These are phyloP conservation scores for Urochloa ruziziensis DNA, from an alignment of 176 grass and related monocot genomes.

Conservation along the genomic window DNA sequence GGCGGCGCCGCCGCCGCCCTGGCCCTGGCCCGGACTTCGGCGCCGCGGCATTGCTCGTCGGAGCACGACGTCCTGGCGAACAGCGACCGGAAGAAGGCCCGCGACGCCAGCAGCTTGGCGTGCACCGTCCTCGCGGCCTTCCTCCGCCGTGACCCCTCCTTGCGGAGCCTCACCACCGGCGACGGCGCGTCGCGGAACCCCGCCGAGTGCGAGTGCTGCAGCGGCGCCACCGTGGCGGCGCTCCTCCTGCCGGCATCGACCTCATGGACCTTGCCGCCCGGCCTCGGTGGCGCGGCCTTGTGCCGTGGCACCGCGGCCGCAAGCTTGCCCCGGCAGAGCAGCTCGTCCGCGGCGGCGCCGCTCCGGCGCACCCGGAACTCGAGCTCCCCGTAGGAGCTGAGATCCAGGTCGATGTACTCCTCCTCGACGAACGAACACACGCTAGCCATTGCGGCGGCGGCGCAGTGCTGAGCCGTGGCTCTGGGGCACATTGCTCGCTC, in stretches of 20 bases:
- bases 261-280: slow-evolving; percentile 4
- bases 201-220: slow-evolving; percentile 34
- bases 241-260: slow-evolving; percentile 29
- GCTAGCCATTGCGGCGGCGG: slow-evolving; percentile 30
- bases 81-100: slow-evolving; percentile 46
- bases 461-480: slow-evolving; percentile 31
- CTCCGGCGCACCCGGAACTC: slow-evolving; percentile 45
- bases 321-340: slow-evolving; percentile 28
- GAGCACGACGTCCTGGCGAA: slow-evolving; percentile 53
- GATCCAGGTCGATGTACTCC: slow-evolving; percentile 76
- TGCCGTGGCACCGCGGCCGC: neutral
- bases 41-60: slow-evolving; percentile 31
- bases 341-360: slow-evolving; percentile 32
- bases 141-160: slow-evolving; percentile 36
- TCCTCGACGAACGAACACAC: slow-evolving; percentile 49
- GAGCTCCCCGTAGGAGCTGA: slow-evolving; percentile 48
- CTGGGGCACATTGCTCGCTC: slow-evolving; percentile 46
- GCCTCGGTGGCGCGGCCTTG: slow-evolving; percentile 14
- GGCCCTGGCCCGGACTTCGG: neutral
- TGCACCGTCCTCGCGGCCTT: slow-evolving; percentile 19
- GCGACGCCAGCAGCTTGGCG: slow-evolving; percentile 46
- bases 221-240: slow-evolving; percentile 37
- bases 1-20: neutral
- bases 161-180: neutral
- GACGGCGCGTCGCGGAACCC: slow-evolving; percentile 10